Evolutionary conservation across 2,329 filamentous ascomycete genomes (phyloP), one percentile per base, ranked within the genome.

Genomic region (Aureobasidium melanogenum): DNA sequence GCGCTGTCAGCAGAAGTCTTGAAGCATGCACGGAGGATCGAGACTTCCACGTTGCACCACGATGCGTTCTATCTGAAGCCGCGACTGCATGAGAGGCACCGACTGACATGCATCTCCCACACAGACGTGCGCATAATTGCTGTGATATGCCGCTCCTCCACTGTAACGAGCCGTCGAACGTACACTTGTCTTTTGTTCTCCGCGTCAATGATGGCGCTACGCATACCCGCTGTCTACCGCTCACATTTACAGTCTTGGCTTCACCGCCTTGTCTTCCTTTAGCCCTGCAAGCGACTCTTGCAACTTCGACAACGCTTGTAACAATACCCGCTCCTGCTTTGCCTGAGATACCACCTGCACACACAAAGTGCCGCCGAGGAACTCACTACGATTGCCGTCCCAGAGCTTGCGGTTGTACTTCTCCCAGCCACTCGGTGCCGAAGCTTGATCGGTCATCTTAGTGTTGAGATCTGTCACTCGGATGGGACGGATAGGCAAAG

Each of bases 371-470:
- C 80, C 83, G 3, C 75, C 76, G 7, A 85, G 66, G 65, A 84
- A 86, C 0, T 82, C 74, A 0, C 73, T 73, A 22, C 82, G 74
- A 67, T 85, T 80, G 26, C 80, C 74, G 4, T 77, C 76, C 75
- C 84, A 88, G 15, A 87, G 69, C 65, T 79, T 77, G 30, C 82
- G 74, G 67, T 86, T 86, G 17, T 74, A 76, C 69, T 81, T 80
- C 68, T 88, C 85, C 84, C 83, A 87, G 52, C 76, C 80, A 9
- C 80, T 77, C 26, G 74, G 5, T 32, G 43, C 44, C 32, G 32
- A 28, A 7, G 34, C 19, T 68, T 68, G 26, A 65, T 65, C 70
- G 1, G 68, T 65, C 55, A 84, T 73, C 48, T 81, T 76, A 19
- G 73, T 77, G 32, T 79, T 68, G 64, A 84, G 71, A 71, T 87